Evolutionary conservation across 768 basidiomycete genomes (phyloP), one percentile per base, ranked within the genome.

Genomic region (Podaxis pistillaris): DNA sequence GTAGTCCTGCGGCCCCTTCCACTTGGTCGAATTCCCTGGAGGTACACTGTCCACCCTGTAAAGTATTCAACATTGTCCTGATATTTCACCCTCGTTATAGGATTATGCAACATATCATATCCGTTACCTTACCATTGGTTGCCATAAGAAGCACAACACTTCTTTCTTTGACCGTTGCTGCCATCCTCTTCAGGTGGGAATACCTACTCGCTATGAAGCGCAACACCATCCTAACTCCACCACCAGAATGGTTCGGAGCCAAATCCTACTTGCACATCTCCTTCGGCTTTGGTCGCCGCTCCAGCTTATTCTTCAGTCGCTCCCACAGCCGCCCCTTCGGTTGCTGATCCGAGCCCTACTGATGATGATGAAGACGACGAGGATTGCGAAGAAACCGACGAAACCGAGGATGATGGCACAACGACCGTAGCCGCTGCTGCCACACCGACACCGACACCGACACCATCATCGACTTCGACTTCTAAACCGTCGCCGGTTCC

Each of bases 121-220:
- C 30, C 81, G 90, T 63, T 92, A 91, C 74, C 67, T 83, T 60
- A 81, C 83, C 47, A 71, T 89, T 65, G 78, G 76, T 54, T 86
- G 84, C 69, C 68, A 79, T 30, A 67, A 66, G 60, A 74, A 84
- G 69, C 83, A 84, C 68, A 73, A 77, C 69, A 79, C 80, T 8
- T 52, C 72, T 15, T 88, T 88, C 78, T 93, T 90, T 72, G 77
- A 85, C 59, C 68, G 76, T 30, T 93, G 93, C 71, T 90, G 91
- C 79, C 86, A 86, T 71, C 87, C 90, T 63, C 76, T 90, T 63
- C 77, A 87, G 69, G 87, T 87, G 70, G 44, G 80, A 72, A 58
- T 51, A 1, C 11, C 47, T 37, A 55, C 47, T 64, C 30, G 28
- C 56, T 12, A 30, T 26, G 22, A 22, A 30, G 65, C 22, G 40